Evolutionary conservation across 2,329 filamentous ascomycete species (phyloP).

Genomic region (Cladosporium oxysporum): DNA sequence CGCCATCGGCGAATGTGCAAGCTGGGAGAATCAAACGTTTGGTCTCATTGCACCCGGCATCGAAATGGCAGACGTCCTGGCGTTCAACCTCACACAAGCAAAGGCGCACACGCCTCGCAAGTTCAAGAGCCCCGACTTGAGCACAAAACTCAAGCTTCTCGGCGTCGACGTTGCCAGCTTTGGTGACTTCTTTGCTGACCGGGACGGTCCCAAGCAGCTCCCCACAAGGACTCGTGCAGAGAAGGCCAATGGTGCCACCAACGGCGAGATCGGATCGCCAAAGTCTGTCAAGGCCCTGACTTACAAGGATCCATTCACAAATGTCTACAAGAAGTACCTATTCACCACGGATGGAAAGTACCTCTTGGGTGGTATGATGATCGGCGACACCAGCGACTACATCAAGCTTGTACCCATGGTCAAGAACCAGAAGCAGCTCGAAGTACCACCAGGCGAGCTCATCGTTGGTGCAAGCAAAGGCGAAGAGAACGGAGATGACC

Average conservation of each 20-base stretch:
- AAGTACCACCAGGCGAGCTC: slow-evolving; percentile 76
- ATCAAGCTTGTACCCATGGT: slow-evolving; percentile 86
- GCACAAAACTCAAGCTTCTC: slow-evolving; percentile 86
- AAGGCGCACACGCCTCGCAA: slow-evolving; percentile 67
- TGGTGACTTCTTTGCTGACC: slow-evolving; percentile 89
- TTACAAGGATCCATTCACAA: slow-evolving; percentile 84
- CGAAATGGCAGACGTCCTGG: slow-evolving; percentile 89
- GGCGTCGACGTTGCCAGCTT: slow-evolving; percentile 92
- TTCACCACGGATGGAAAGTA: slow-evolving; percentile 90
- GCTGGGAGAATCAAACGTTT: slow-evolving; percentile 83
- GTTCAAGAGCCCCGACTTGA: slow-evolving; percentile 83
- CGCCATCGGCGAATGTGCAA: slow-evolving; percentile 88
- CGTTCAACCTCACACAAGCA: slow-evolving; percentile 87
- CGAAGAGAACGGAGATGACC: slow-evolving; percentile 74
- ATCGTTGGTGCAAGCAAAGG: slow-evolving; percentile 77
- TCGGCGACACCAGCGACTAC: slow-evolving; percentile 88
- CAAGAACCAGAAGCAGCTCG: slow-evolving; percentile 77
- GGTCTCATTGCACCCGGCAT: slow-evolving; percentile 87
- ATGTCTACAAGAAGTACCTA: slow-evolving; percentile 91
- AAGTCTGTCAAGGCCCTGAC: slow-evolving; percentile 74
- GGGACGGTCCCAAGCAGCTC: slow-evolving; percentile 76
- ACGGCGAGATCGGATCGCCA: slow-evolving; percentile 57
- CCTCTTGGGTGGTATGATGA: slow-evolving; percentile 95
- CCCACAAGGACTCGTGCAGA: slow-evolving; percentile 56
- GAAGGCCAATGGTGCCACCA: slow-evolving; percentile 51